Conservation (phyloP, 352 stramenopile genomes). For the Pythium pyrilobum region DNA sequence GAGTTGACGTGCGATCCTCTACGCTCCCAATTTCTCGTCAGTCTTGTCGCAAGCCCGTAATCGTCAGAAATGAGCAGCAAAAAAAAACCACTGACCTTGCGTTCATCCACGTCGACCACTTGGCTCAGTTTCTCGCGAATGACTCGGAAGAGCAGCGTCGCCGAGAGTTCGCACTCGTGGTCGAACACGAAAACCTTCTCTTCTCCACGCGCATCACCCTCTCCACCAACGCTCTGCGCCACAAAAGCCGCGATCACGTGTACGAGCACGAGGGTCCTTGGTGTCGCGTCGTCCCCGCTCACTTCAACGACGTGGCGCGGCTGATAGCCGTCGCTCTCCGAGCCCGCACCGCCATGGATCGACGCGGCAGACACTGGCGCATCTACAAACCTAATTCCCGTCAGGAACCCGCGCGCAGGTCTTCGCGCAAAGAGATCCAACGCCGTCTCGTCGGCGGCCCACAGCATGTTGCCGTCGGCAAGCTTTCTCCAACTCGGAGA, state of each 20-base stretch:
- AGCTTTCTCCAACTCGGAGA: background rate
- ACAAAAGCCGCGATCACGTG: slow-evolving; percentile 57
- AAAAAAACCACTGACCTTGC: too few relatives aligned
- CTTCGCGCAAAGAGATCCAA: slow-evolving; percentile 68
- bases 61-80: too few relatives aligned
- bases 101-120: background rate
- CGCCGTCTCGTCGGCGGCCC: slow-evolving; percentile 58
- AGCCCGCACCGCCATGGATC: background rate
- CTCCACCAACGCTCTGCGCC: slow-evolving; percentile 10
- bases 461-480: slow-evolving; percentile 16
- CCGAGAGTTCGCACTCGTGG: slow-evolving; percentile 43
- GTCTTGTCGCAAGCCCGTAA: background rate
- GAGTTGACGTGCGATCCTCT: slow-evolving; percentile 5
- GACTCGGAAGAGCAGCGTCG: slow-evolving; percentile 23
- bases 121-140: slow-evolving; percentile 13
- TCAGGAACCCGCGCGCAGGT: slow-evolving; percentile 44
- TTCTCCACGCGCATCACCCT: background rate
- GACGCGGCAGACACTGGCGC: slow-evolving; percentile 18
- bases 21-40: background rate
- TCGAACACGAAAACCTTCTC: slow-evolving; percentile 62
- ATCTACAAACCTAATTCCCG: slow-evolving; percentile 49
- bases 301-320: slow-evolving; percentile 64
- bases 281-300: slow-evolving; percentile 31
- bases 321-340: slow-evolving; percentile 30
- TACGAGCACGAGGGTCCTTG: slow-evolving; percentile 41